phyloP scores from a whole-genome alignment of 768 basidiomycete genomes.

The Suillus lakei region DNA sequence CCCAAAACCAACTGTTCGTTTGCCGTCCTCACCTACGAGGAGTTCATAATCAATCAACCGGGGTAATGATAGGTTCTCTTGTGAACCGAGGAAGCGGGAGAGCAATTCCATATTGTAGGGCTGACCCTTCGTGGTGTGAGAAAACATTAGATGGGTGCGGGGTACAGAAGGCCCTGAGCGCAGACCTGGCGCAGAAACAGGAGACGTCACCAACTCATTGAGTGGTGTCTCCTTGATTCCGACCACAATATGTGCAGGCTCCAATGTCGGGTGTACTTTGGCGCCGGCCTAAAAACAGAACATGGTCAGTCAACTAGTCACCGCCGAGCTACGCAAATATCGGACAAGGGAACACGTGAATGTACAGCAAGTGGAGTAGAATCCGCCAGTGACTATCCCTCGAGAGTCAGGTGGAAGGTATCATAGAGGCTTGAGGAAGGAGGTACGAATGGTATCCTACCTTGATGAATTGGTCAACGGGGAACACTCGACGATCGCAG shows the following conservation, averaged over 20 bases:
- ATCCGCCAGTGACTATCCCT: background rate
- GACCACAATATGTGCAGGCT: conserved; percentile 72
- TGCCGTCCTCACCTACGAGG: conserved; percentile 62
- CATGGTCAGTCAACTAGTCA: conserved; percentile 2
- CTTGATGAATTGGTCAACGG: conserved; percentile 63
- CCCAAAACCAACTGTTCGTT: conserved; percentile 88
- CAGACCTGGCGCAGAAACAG: conserved; percentile 28
- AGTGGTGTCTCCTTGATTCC: conserved; percentile 92
- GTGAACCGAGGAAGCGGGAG: conserved; percentile 56
- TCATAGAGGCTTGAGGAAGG: conserved; percentile 8
- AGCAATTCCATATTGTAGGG: conserved; percentile 84
- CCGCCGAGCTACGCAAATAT: background rate
- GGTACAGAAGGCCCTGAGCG: conserved; percentile 32
- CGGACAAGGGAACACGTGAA: background rate
- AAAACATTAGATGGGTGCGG: conserved; percentile 89
- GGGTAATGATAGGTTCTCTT: conserved; percentile 34
- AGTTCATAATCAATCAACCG: conserved; percentile 87
- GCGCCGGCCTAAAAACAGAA: conserved; percentile 74
- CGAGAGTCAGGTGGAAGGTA: background rate
- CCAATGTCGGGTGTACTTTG: conserved; percentile 55
- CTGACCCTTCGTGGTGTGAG: conserved; percentile 89
- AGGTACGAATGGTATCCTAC: conserved; percentile 43
- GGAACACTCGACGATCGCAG: conserved; percentile 77
- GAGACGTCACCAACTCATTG: conserved; percentile 55
- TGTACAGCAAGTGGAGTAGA: background rate